Base-by-base conservation (phyloP, 2,329 filamentous ascomycete genomes). In the Clarireedia paspali region DNA sequence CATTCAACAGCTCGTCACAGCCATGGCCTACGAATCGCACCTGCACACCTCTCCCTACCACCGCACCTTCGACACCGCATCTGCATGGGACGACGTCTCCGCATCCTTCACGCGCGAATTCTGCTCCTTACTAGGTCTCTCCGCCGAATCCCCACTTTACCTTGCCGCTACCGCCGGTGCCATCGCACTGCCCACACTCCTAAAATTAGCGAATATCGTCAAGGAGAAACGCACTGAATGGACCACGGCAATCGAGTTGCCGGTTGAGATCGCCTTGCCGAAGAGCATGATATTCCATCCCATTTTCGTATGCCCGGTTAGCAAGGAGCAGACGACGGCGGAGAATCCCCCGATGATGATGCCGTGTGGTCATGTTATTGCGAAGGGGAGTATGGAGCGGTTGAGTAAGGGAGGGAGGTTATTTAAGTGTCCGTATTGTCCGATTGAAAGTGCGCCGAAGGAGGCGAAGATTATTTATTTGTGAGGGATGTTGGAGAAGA, bases 271-370 rank as follows among this genome's bases (percentile, higher is more conserved):
- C 1, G 78, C 81, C 2, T 72, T 85, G 2, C 81, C 82, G 0
- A 68, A 71, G 50, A 78, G 75, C 62, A 83, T 83, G 79, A 75
- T 85, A 49, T 99, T 95, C 75, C 94, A 99, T 71, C 88, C 88
- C 55, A 96, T 99, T 68, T 99, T 99, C 69, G 94, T 99, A 44
- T 99, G 94, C 68, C 94, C 94, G 0, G 94, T 99, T 5, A 91
- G 87, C 66, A 97, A 97, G 71, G 94, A 96, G 69, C 94, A 99
- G 71, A 91, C 88, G 0, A 99, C 92, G 0, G 91, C 95, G 66
- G 74, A 79, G 24, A 99, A 99, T 70, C 94, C 94, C 10, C 91
- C 94, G 2, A 95, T 97, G 88, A 94, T 96, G 82, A 84, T 99
- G 68, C 88, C 89, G 0, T 99, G 94, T 68, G 92, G 94, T 5